phyloP scores from a whole-genome alignment of 768 basidiomycete species.

The Sporobolomyces phaffii region DNA sequence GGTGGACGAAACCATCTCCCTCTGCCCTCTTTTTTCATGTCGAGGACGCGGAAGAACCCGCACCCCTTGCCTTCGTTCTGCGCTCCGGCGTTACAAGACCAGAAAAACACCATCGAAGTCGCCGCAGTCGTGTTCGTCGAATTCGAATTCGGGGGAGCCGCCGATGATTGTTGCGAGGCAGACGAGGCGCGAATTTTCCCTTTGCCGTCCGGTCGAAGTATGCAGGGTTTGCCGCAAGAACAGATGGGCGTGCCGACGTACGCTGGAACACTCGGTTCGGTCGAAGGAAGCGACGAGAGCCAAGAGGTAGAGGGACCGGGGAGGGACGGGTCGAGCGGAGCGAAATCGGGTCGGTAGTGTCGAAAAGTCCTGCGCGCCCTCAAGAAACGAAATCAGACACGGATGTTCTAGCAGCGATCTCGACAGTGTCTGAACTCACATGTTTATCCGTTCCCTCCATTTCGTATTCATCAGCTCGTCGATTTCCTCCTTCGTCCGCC shows the following conservation, averaged over 20 bases:
- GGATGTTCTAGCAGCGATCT: neutral
- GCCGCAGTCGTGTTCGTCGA: neutral
- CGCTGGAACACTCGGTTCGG: neutral
- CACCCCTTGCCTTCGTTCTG: conserved; percentile 40
- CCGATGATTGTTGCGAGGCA: too few species aligned
- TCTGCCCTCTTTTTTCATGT: conserved; percentile 26
- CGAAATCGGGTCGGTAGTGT: conserved; percentile 42
- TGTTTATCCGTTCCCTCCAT: conserved; percentile 41
- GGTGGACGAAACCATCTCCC: conserved; percentile 12
- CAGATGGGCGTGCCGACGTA: conserved; percentile 39
- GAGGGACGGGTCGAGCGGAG: conserved; percentile 5
- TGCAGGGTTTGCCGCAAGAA: conserved; percentile 36
- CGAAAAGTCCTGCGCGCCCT: conserved; percentile 38
- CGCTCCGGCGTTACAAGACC: conserved; percentile 39
- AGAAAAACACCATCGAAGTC: conserved; percentile 36
- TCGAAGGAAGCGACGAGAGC: neutral
- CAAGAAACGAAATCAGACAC: neutral
- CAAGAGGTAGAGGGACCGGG: conserved; percentile 1
- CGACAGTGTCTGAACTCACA: neutral
- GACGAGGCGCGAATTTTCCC: neutral
- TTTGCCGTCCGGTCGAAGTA: conserved; percentile 39
- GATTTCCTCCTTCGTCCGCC: conserved; percentile 8
- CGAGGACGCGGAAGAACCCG: conserved; percentile 29
- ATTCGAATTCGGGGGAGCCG: neutral
- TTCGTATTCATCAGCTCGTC: neutral